These are phyloP conservation scores for Suillus clintonianus DNA, from an alignment of 768 basidiomycete genomes.

Conservation along the genomic window DNA sequence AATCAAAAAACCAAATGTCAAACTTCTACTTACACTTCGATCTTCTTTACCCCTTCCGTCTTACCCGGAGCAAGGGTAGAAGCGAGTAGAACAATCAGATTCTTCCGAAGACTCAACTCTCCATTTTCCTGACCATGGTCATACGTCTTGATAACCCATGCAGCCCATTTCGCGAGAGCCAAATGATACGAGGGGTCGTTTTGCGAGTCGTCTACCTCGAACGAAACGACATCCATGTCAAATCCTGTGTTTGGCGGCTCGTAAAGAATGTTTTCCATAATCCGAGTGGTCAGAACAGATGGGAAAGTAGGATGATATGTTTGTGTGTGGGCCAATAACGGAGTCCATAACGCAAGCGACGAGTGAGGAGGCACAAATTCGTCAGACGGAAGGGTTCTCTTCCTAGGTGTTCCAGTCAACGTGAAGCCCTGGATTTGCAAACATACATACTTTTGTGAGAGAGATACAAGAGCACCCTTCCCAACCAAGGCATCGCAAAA, in stretches of 20 bases:
- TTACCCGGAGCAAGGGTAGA: constrained; percentile 46
- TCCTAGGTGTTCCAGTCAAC: constrained; percentile 42
- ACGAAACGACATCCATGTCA: constrained; percentile 18
- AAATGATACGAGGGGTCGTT: constrained; percentile 49
- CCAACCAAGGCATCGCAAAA: constrained; percentile 69
- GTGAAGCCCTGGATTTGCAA: background rate
- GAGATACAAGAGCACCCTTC: constrained; percentile 76
- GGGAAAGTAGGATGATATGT: constrained; percentile 58
- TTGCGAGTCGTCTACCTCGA: constrained; percentile 19
- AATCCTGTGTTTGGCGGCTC: constrained; percentile 12
- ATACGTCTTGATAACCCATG: constrained; percentile 56
- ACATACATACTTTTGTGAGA: constrained; percentile 73
- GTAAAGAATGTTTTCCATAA: constrained; percentile 39
- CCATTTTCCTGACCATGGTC: constrained; percentile 29
- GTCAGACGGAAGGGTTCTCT: constrained; percentile 46
- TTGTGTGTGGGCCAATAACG: constrained; percentile 60
- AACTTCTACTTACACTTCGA: constrained; percentile 34
- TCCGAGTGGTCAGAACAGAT: constrained; percentile 45
- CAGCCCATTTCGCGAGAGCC: constrained; percentile 70
- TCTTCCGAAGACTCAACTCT: constrained; percentile 46
- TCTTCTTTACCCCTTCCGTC: constrained; percentile 24
- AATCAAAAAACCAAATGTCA: background rate
- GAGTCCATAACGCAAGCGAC: constrained; percentile 65
- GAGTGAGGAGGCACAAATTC: constrained; percentile 50
- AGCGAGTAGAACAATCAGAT: constrained; percentile 47